phyloP scores from a whole-genome alignment of 164 flowering plant species.

The Houttuynia cordata region DNA sequence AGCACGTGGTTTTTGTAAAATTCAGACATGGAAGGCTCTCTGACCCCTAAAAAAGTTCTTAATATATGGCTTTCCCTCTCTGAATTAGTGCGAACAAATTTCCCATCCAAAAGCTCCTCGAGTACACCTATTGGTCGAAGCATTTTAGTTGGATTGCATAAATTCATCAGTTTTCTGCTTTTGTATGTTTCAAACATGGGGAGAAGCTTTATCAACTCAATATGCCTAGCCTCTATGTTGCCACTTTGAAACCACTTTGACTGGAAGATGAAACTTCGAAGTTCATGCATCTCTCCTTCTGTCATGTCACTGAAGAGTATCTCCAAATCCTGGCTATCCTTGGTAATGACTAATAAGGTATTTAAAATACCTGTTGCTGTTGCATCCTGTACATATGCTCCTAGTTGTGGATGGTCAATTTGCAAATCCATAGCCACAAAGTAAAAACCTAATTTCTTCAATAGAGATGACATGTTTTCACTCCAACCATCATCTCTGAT shows the following conservation, averaged over 20 bases:
- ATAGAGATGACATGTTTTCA: conserved; percentile 79
- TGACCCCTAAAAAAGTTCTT: conserved; percentile 37
- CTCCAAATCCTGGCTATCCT: conserved; percentile 29
- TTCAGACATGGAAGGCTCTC: conserved; percentile 58
- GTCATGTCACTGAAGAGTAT: conserved; percentile 45
- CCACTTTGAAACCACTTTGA: conserved; percentile 77
- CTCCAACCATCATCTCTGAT: conserved; percentile 89
- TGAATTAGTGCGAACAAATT: conserved; percentile 65
- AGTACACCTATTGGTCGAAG: conserved; percentile 61
- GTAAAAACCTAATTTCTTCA: conserved; percentile 65
- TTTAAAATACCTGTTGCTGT: conserved; percentile 69
- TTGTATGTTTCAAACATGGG: conserved; percentile 82
- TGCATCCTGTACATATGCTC: conserved; percentile 63
- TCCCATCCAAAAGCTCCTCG: conserved; percentile 68
- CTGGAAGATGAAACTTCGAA: conserved; percentile 84
- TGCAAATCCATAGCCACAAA: conserved; percentile 58
- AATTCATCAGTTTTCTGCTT: conserved; percentile 58
- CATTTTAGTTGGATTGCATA: conserved; percentile 51
- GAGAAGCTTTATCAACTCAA: conserved; percentile 47
- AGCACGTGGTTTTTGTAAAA: conserved; percentile 68
- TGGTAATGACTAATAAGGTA: conserved; percentile 60
- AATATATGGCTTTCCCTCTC: conserved; percentile 62
- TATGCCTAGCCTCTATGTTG: conserved; percentile 37
- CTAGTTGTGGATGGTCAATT: conserved; percentile 69
- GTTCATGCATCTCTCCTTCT: conserved; percentile 80